phyloP scores from a whole-genome alignment of 495 filamentous ascomycete genomes.

The Xylaria nigripes region DNA sequence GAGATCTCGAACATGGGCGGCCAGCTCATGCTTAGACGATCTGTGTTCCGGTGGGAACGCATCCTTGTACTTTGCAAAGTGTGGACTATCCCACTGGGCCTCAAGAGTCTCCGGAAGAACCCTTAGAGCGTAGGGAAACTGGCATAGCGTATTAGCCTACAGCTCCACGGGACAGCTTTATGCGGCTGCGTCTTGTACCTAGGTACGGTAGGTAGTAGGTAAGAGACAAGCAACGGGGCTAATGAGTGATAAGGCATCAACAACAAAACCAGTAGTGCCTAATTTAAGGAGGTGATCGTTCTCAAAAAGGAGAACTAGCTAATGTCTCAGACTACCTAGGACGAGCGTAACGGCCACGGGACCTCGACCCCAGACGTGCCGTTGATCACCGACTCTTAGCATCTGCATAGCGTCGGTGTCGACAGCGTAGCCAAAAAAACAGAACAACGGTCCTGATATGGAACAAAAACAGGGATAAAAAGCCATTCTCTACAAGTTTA shows the following conservation, averaged over 20 bases:
- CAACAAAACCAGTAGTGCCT: neutral
- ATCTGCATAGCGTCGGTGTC: constrained; percentile 1
- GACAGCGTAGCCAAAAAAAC: neutral
- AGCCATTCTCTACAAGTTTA: neutral
- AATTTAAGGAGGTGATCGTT: neutral
- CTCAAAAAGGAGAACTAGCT: neutral
- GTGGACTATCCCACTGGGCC: constrained; percentile 50
- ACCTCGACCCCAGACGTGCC: neutral
- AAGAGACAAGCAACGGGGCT: neutral
- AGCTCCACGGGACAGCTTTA: too few species aligned
- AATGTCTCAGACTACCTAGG: constrained; percentile 2
- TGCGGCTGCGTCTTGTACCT: neutral
- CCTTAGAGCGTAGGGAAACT: constrained; percentile 65
- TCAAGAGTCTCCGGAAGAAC: constrained; percentile 49
- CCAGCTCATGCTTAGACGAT: constrained; percentile 40
- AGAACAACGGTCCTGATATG: neutral
- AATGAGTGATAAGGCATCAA: neutral
- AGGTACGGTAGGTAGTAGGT: neutral
- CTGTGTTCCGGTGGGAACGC: constrained; percentile 56
- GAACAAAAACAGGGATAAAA: constrained; percentile 4
- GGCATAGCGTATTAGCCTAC: constrained; percentile 16
- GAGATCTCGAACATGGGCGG: constrained; percentile 54
- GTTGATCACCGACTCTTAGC: neutral
- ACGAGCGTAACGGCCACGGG: neutral
- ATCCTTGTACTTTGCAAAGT: constrained; percentile 50